These are phyloP conservation scores for Helminthosporium solani DNA, from an alignment of 2,329 filamentous ascomycete genomes.

Conservation along the genomic window DNA sequence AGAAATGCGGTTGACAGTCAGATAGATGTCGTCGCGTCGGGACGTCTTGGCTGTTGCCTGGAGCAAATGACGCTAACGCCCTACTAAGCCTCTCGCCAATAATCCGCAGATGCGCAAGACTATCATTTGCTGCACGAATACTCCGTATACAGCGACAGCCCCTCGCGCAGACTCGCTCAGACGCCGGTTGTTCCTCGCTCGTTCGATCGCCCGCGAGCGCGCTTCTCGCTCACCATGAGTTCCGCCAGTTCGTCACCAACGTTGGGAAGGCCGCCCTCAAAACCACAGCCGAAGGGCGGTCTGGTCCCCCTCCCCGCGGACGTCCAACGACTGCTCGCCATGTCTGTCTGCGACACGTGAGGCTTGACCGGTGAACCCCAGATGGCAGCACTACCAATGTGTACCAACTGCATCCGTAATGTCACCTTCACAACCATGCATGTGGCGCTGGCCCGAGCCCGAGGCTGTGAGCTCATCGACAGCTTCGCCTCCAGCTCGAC, in stretches of 20 bases:
- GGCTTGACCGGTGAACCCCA: conserved; percentile 15
- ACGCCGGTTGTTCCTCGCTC: conserved; percentile 16
- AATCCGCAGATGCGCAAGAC: conserved; percentile 21
- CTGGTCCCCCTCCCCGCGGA: conserved; percentile 4
- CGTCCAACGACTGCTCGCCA: conserved; percentile 9
- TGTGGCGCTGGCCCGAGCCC: conserved; percentile 7
- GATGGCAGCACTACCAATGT: conserved; percentile 9
- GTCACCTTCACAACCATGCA: neutral
- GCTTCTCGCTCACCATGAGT: neutral
- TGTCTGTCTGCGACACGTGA: conserved; percentile 8
- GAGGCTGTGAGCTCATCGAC: conserved; percentile 6
- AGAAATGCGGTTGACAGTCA: conserved; percentile 19
- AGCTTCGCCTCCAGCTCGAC: neutral
- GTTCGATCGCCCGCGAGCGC: conserved; percentile 9
- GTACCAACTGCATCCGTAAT: neutral
- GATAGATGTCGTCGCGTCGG: conserved; percentile 20
- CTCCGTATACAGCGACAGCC: too few species aligned
- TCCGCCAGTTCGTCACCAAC: conserved; percentile 15
- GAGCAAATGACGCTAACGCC: conserved; percentile 5
- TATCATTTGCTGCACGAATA: too few species aligned
- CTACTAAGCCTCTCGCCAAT: conserved; percentile 24
- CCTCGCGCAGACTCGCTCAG: too few species aligned
- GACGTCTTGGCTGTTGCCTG: conserved; percentile 22
- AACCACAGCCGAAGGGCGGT: conserved; percentile 19
- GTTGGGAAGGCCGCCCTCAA: conserved; percentile 6